phyloP scores from a whole-genome alignment of 495 filamentous ascomycete genomes.

The Neurospora sp. region DNA sequence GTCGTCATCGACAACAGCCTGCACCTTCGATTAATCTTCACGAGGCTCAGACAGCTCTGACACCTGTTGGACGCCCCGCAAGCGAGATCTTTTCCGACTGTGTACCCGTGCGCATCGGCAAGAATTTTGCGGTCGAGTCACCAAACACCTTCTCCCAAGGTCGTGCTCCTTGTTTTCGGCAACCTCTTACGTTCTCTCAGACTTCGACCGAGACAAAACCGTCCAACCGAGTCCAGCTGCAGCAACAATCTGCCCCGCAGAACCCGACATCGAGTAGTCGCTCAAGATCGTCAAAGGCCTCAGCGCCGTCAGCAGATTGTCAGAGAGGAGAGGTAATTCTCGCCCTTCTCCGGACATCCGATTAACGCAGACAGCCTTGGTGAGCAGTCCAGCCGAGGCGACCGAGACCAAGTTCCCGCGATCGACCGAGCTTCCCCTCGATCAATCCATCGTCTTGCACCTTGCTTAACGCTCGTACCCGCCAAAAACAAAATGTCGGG shows the following conservation, averaged over 20 bases:
- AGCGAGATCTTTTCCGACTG: neutral
- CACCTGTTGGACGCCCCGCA: neutral
- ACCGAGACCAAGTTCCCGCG: constrained; percentile 1
- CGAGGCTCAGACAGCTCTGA: neutral
- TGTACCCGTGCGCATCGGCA: neutral
- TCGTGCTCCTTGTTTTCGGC: neutral
- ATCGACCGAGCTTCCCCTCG: neutral
- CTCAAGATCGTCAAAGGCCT: neutral
- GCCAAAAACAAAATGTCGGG: constrained; percentile 19
- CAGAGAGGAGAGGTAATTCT: constrained; percentile 20
- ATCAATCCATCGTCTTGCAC: constrained; percentile 1
- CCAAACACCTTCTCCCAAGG: neutral
- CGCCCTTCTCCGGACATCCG: constrained; percentile 22
- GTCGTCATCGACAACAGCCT: neutral
- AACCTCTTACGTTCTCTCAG: neutral
- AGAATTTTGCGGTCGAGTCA: neutral
- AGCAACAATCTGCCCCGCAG: neutral
- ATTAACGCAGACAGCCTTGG: constrained; percentile 10
- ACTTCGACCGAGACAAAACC: neutral
- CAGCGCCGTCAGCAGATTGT: constrained; percentile 5
- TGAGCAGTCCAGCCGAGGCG: constrained; percentile 4
- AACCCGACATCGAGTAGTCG: neutral
- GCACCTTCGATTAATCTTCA: neutral
- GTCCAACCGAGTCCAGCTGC: neutral
- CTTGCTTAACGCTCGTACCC: neutral